These are phyloP conservation scores for Umbelopsis sp. DNA, from an alignment of 192 early-diverging fungal species.

Conservation along the genomic window DNA sequence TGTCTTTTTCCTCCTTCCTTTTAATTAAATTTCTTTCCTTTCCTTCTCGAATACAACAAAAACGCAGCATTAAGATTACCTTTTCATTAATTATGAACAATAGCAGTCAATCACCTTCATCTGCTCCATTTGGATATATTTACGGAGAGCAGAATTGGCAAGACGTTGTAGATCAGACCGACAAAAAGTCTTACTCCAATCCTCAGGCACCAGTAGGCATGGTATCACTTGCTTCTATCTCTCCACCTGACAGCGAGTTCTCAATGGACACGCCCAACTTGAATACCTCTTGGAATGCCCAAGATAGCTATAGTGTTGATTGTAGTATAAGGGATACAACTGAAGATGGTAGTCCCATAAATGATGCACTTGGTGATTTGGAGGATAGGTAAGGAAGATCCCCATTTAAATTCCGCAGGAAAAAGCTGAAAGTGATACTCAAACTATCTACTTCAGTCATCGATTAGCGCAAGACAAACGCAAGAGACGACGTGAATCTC, in stretches of 20 bases:
- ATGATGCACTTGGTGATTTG: background rate
- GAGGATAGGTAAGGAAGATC: conserved; percentile 1
- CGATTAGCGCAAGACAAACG: conserved; percentile 71
- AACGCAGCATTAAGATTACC: background rate
- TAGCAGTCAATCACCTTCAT: background rate
- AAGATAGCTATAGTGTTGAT: background rate
- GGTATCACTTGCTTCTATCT: background rate
- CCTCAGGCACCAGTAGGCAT: background rate
- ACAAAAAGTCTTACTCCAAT: conserved; percentile 3
- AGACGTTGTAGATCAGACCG: background rate
- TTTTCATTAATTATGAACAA: background rate
- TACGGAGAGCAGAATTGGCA: conserved; percentile 4
- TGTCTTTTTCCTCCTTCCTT: background rate
- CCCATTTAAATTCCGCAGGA: background rate
- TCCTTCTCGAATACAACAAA: background rate
- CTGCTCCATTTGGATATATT: background rate
- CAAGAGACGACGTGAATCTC: conserved; percentile 89
- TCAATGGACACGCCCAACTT: background rate
- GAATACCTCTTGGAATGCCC: background rate
- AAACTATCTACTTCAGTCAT: conserved; percentile 1
- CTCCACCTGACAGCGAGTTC: conserved; percentile 5
- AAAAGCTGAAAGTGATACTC: background rate
- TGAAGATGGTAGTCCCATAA: background rate
- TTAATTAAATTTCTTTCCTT: background rate
- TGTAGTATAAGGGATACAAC: background rate